phyloP scores from a whole-genome alignment of 1,284 basidiomycete genomes.

The Cryptococcus sp. region DNA sequence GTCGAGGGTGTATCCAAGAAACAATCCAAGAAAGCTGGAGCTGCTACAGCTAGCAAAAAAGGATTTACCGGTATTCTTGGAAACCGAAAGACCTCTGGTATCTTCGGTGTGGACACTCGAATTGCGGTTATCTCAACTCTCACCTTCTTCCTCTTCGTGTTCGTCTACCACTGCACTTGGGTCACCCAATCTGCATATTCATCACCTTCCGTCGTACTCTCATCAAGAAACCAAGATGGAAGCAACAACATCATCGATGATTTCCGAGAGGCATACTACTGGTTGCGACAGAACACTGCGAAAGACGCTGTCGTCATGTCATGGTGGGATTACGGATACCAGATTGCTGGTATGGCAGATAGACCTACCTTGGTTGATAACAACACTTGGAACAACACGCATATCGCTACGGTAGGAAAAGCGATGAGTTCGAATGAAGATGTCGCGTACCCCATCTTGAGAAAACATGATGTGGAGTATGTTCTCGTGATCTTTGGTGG shows the following conservation, averaged over 20 bases:
- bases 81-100: conserved; percentile 53
- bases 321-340: conserved; percentile 99
- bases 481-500: conserved; percentile 97
- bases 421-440: conserved; percentile 95
- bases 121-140: conserved; percentile 70
- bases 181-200: conserved; percentile 95
- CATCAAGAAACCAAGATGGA: conserved; percentile 76
- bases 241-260: conserved; percentile 96
- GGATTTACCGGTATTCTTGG: conserved; percentile 28
- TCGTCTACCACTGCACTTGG: conserved; percentile 95
- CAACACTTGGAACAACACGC: conserved; percentile 99
- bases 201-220: conserved; percentile 92
- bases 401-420: conserved; percentile 95
- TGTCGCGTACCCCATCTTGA: conserved; percentile 90
- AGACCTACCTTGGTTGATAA: conserved; percentile 82
- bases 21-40: conserved; percentile 59
- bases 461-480: conserved; percentile 97
- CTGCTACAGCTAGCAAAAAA: conserved; percentile 42
- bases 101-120: conserved; percentile 82
- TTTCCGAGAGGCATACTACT: conserved; percentile 99
- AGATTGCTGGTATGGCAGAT: conserved; percentile 98
- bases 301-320: conserved; percentile 92
- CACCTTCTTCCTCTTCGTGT: conserved; percentile 76
- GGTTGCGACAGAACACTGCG: conserved; percentile 93
- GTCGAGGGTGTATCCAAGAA: conserved; percentile 52